Evolutionary conservation across 306 rosid species (phyloP).

Genomic region (Amphicarpaea edgeworthii): DNA sequence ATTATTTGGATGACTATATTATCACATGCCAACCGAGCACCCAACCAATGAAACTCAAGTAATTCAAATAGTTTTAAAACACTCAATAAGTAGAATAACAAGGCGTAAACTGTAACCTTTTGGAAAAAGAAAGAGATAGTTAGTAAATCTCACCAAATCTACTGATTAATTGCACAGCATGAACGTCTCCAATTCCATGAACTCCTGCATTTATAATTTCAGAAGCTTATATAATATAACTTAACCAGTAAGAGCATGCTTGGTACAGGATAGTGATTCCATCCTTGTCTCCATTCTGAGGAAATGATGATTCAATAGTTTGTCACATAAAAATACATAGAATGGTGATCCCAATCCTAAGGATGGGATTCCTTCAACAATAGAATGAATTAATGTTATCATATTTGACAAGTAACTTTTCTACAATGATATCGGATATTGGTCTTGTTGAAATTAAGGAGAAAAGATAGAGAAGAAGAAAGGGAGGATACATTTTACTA

Average conservation of each 20-base stretch:
- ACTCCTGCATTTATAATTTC: slow-evolving; percentile 71
- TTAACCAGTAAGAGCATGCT: slow-evolving; percentile 19
- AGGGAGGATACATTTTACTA: slow-evolving; percentile 14
- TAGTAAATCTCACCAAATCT: slow-evolving; percentile 68
- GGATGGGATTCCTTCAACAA: slow-evolving; percentile 6
- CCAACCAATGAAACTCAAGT: slow-evolving; percentile 7
- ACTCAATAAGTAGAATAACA: background rate
- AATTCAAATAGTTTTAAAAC: background rate
- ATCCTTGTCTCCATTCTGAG: background rate
- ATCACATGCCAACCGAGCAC: slow-evolving; percentile 35
- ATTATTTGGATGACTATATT: slow-evolving; percentile 28
- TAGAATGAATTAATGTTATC: slow-evolving; percentile 19
- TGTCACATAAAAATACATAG: background rate
- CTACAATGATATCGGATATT: background rate
- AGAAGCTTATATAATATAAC: slow-evolving; percentile 38
- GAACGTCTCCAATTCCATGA: slow-evolving; percentile 85
- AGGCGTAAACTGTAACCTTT: slow-evolving; percentile 12
- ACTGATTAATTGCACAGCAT: slow-evolving; percentile 84
- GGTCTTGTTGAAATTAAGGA: background rate
- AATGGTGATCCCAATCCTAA: slow-evolving; percentile 28
- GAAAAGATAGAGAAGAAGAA: slow-evolving; percentile 3
- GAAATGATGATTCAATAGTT: slow-evolving; percentile 28
- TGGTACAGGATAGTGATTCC: slow-evolving; percentile 12
- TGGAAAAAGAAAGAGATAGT: slow-evolving; percentile 30
- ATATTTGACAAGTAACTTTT: slow-evolving; percentile 4